Conservation (phyloP, 2,329 filamentous ascomycete species). For the Venturia aucupariae region DNA sequence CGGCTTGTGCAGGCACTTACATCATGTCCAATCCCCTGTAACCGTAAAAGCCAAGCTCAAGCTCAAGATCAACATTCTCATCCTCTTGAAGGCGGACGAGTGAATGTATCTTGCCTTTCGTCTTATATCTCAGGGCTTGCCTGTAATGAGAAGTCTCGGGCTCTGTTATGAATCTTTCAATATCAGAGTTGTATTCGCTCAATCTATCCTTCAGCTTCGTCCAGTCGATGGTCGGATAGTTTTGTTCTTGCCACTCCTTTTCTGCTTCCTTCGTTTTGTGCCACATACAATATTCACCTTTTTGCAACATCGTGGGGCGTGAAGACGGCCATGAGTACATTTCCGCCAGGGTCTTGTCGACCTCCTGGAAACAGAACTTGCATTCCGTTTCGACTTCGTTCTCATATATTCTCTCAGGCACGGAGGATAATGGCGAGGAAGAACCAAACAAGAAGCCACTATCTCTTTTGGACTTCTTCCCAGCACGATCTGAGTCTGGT, state of each 20-base stretch:
- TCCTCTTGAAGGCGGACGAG: not conserved
- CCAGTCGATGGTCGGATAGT: conserved; percentile 70
- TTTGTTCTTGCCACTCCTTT: conserved; percentile 40
- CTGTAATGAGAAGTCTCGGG: conserved; percentile 48
- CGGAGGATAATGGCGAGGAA: not conserved
- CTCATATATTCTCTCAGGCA: not conserved
- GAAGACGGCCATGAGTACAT: not conserved
- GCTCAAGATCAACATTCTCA: not conserved
- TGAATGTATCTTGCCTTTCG: not conserved
- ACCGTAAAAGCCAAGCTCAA: conserved; percentile 81
- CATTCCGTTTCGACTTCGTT: not conserved
- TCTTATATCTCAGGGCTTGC: not conserved
- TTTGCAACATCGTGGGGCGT: conserved; percentile 27
- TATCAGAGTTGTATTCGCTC: conserved; percentile 41
- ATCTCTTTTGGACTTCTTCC: not conserved
- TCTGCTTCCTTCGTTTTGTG: conserved; percentile 26
- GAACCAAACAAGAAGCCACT: not conserved
- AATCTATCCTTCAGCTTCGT: conserved; percentile 50
- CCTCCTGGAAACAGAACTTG: conserved; percentile 3
- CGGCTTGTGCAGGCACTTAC: conserved; percentile 32
- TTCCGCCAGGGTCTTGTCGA: not conserved
- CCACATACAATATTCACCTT: conserved; percentile 33
- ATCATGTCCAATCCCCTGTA: conserved; percentile 62
- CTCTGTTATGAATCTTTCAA: conserved; percentile 54
- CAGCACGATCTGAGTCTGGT: not conserved